Percentiles rank a stretch among this genome's conserved stretches.
phyloP scores from a whole-genome alignment of 2,329 filamentous ascomycete species.

The Bipolaris victoriae region DNA sequence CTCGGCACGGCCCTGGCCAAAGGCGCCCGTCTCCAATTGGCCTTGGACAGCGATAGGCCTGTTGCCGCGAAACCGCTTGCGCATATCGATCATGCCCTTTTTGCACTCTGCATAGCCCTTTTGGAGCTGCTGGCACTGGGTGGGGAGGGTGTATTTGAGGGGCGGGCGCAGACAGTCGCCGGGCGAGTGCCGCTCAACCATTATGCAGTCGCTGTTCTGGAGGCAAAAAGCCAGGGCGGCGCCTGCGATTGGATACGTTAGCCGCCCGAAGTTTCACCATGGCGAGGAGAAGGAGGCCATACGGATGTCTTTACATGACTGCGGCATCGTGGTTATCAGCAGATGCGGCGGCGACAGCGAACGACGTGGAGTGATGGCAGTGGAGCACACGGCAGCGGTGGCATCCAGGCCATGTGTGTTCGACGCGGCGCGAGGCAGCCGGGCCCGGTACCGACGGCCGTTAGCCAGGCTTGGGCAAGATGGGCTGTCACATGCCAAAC shows the following conservation, averaged over 20 bases:
- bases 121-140: constrained; percentile 88
- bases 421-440: constrained; percentile 8
- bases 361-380: constrained; percentile 10
- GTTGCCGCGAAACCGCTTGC: constrained; percentile 96
- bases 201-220: constrained; percentile 94
- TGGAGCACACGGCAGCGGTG: constrained; percentile 4
- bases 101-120: constrained; percentile 93
- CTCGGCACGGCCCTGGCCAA: constrained; percentile 36
- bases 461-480: neutral
- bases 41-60: constrained; percentile 67
- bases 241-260: constrained; percentile 60
- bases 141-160: constrained; percentile 79
- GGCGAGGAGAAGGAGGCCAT: constrained; percentile 48
- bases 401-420: neutral
- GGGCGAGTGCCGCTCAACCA: constrained; percentile 85
- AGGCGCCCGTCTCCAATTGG: constrained; percentile 43
- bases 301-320: constrained; percentile 97
- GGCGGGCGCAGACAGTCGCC: constrained; percentile 87
- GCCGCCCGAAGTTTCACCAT: neutral
- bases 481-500: constrained; percentile 31
- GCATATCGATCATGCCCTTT: constrained; percentile 96
- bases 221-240: constrained; percentile 92
- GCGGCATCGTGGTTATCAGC: constrained; percentile 69
- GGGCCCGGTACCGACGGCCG: constrained; percentile 19
- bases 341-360: neutral